Evolutionary conservation across 352 stramenopile species (phyloP).

Genomic region (Pelagophyceae sp.): DNA sequence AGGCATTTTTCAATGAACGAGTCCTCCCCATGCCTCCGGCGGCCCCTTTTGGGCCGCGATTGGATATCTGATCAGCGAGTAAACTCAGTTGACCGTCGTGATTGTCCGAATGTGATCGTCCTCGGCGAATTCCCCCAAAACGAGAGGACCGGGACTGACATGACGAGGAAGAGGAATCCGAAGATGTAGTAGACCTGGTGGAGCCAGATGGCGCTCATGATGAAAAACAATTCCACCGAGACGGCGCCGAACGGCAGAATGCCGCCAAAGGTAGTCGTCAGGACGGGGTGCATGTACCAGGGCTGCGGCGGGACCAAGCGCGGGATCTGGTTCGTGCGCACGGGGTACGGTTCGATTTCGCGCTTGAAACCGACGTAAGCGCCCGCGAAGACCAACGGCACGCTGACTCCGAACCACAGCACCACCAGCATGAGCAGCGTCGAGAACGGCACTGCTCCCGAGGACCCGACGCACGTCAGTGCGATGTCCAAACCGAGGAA

Average conservation of each 20-base stretch:
- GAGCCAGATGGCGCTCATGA: conserved; percentile 98
- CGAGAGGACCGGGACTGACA: too few species aligned
- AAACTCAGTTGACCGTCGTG: too few species aligned
- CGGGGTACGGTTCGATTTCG: conserved; percentile 55
- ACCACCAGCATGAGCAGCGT: conserved; percentile 92
- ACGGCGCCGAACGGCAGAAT: conserved; percentile 97
- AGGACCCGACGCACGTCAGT: conserved; percentile 53
- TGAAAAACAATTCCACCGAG: conserved; percentile 99
- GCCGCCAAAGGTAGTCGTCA: conserved; percentile 89
- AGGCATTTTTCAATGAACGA: too few species aligned
- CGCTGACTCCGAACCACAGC: conserved; percentile 94
- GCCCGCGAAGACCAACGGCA: conserved; percentile 94
- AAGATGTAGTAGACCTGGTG: conserved; percentile 99
- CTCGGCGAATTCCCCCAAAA: too few species aligned
- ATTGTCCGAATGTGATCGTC: too few species aligned
- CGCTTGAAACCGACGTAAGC: conserved; percentile 85
- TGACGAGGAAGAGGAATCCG: conserved; percentile 95
- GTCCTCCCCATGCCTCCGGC: too few species aligned
- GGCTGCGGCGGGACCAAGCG: conserved; percentile 67
- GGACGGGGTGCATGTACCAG: conserved; percentile 86
- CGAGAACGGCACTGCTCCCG: conserved; percentile 79
- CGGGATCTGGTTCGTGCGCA: conserved; percentile 69
- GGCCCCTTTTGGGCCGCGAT: too few species aligned
- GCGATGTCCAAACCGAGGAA: conserved; percentile 95
- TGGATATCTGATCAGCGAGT: too few species aligned